Percentiles rank a stretch among this genome's conserved stretches.
phyloP scores from a whole-genome alignment of 2,329 filamentous ascomycete species.

The Xylariomycetidae sp. region DNA sequence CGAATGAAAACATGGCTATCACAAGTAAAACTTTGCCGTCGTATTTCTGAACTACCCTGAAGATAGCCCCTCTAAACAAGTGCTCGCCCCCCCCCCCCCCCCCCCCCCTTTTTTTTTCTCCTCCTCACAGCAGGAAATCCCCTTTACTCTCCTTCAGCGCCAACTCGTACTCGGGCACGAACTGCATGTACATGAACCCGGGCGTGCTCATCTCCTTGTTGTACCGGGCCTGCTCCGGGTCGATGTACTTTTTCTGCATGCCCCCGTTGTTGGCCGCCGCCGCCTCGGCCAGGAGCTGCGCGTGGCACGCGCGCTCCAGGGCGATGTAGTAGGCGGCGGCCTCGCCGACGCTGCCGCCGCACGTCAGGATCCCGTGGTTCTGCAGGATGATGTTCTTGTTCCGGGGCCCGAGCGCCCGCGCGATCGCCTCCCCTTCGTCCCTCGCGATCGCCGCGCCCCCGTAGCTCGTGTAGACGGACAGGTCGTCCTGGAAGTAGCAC shows the following conservation, averaged over 20 bases:
- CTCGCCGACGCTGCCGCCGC: slow-evolving; percentile 35
- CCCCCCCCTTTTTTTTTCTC: no score
- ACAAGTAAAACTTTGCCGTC: no score
- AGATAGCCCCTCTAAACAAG: no score
- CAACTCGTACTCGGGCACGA: not conserved
- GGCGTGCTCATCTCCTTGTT: not conserved
- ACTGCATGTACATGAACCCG: not conserved
- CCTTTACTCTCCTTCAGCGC: not conserved
- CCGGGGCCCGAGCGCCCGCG: slow-evolving; percentile 31
- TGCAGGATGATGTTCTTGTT: slow-evolving; percentile 38
- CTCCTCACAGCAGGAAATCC: not conserved
- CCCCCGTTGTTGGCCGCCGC: slow-evolving; percentile 8
- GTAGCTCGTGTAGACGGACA: slow-evolving; percentile 21
- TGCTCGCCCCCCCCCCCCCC: no score
- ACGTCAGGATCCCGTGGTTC: slow-evolving; percentile 41
- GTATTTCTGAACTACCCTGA: no score
- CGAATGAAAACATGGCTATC: no score
- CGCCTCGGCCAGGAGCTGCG: slow-evolving; percentile 32
- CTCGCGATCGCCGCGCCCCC: slow-evolving; percentile 35
- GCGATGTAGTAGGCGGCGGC: slow-evolving; percentile 40
- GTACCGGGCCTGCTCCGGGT: slow-evolving; percentile 1
- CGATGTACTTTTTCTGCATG: slow-evolving; percentile 4
- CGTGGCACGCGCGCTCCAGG: slow-evolving; percentile 32
- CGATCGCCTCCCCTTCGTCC: slow-evolving; percentile 37
- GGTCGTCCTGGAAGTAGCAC: not conserved